Evolutionary conservation across 1,284 basidiomycete genomes (phyloP).

Genomic region (Leccinum insigne): DNA sequence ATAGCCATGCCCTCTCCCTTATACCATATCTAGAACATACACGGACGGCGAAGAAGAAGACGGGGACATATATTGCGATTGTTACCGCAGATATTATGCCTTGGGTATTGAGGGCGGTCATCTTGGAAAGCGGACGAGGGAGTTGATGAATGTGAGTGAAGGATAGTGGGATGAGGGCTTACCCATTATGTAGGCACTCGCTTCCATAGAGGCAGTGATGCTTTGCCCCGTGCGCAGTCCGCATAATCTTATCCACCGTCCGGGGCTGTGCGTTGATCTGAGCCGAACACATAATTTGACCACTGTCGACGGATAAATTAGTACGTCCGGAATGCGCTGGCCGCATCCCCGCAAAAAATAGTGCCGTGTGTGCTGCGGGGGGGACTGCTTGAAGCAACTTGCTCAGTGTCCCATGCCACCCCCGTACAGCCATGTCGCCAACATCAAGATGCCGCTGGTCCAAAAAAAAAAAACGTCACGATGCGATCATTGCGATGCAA

Average conservation of each 20-base stretch:
- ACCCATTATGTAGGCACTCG: constrained; percentile 22
- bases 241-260: constrained; percentile 1
- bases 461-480: too few relatives aligned
- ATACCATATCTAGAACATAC: constrained; percentile 53
- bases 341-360: background rate
- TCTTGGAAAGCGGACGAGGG: constrained; percentile 7
- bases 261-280: constrained; percentile 9
- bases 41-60: constrained; percentile 44
- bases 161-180: background rate
- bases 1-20: constrained; percentile 60
- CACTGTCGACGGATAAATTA: background rate
- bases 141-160: constrained; percentile 2
- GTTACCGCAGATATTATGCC: constrained; percentile 59
- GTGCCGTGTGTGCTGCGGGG: background rate
- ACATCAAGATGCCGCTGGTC: too few relatives aligned
- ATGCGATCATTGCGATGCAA: background rate
- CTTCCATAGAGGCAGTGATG: constrained; percentile 21
- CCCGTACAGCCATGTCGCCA: background rate
- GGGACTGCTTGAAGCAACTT: background rate
- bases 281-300: background rate
- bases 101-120: constrained; percentile 40
- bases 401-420: background rate
- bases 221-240: background rate
- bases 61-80: constrained; percentile 54
- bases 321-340: background rate